Percentiles rank a stretch among this genome's conserved stretches.
Evolutionary conservation across 176 grass and related monocot species (phyloP).

Genomic region (bread wheat (Triticum aestivum)): IWGSC_CS_RefSeq_v2.1 NC_057798.1:789674663-789675162

Average conservation of each 20-base stretch:
- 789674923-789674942: too few relatives aligned
- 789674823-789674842: conserved; percentile 76
- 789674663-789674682: conserved; percentile 14
- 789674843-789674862: conserved; percentile 94
- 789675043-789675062: not conserved
- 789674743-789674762: conserved; percentile 33
- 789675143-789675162: too few relatives aligned
- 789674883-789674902: conserved; percentile 92
- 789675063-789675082: not conserved
- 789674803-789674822: conserved; percentile 82
- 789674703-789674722: too few relatives aligned
- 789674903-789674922: not conserved
- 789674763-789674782: conserved; percentile 35
- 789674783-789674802: conserved; percentile 42
- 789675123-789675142: too few relatives aligned
- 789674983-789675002: too few relatives aligned
- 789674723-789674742: conserved; percentile 13
- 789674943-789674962: too few relatives aligned
- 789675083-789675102: too few relatives aligned
- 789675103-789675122: too few relatives aligned
- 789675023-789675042: too few relatives aligned
- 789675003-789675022: too few relatives aligned
- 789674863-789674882: conserved; percentile 68
- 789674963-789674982: too few relatives aligned
- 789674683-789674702: conserved; percentile 24